phyloP scores from a whole-genome alignment of 2,329 filamentous ascomycete genomes.

The Ophiostoma ips region DNA sequence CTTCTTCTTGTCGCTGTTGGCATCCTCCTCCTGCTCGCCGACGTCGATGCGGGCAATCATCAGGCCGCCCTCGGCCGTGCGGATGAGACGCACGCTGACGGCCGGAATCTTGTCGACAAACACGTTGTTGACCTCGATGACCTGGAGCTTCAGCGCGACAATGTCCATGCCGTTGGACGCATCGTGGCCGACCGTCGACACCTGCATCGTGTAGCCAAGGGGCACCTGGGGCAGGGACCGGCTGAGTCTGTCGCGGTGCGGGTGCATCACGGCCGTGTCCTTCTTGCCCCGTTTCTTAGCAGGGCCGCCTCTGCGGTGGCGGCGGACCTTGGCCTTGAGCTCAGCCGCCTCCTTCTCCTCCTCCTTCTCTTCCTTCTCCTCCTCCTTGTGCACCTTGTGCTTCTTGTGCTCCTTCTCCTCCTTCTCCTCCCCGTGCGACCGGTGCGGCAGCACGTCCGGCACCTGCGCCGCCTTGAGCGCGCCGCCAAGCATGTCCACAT shows the following conservation, averaged over 20 bases:
- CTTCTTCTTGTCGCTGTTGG: neutral
- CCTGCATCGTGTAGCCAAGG: slow-evolving; percentile 36
- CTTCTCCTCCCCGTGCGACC: neutral
- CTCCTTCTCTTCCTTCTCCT: neutral
- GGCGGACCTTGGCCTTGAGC: slow-evolving; percentile 1
- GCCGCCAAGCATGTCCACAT: slow-evolving; percentile 30
- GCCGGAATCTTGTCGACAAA: slow-evolving; percentile 40
- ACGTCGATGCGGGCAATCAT: slow-evolving; percentile 36
- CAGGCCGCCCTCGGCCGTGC: slow-evolving; percentile 40
- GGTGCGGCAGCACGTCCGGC: slow-evolving; percentile 19
- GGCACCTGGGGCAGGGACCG: slow-evolving; percentile 19
- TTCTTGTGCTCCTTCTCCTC: neutral
- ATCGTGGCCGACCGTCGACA: slow-evolving; percentile 30
- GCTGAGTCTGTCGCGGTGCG: neutral
- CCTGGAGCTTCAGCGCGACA: slow-evolving; percentile 39
- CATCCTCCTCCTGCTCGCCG: slow-evolving; percentile 14
- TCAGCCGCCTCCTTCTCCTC: neutral
- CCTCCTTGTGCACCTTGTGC: neutral
- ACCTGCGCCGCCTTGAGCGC: slow-evolving; percentile 33
- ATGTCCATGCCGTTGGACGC: slow-evolving; percentile 38
- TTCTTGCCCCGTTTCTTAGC: slow-evolving; percentile 1
- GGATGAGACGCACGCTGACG: slow-evolving; percentile 48
- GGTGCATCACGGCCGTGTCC: neutral
- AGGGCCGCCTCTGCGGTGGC: slow-evolving; percentile 2
- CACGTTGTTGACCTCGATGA: slow-evolving; percentile 44